A percentile compares a stretch with the other conserved stretches of the same genome.
Conservation (phyloP, 805 yeast species). For the Saitoella complicata region DNA sequence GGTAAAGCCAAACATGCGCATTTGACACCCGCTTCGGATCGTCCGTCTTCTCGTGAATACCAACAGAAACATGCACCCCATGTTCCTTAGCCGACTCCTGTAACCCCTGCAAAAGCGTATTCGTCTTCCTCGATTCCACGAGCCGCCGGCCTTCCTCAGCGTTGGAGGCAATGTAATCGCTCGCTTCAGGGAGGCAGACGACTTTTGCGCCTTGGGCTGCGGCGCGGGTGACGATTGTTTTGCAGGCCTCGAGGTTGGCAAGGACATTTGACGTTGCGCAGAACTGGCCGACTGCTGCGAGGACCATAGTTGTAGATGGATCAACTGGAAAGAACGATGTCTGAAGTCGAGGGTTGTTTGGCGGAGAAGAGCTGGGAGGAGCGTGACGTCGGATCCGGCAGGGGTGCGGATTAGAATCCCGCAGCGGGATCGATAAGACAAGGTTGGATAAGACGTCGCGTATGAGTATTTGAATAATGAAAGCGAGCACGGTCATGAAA, state of each 20-base stretch:
- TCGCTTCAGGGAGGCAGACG: constrained; percentile 81
- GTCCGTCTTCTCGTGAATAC: constrained; percentile 67
- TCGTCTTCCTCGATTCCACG: constrained; percentile 30
- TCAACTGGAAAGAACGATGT: neutral
- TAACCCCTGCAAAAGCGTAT: constrained; percentile 30
- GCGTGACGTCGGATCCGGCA: too few species aligned
- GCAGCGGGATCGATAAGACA: too few species aligned
- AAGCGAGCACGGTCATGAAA: too few species aligned
- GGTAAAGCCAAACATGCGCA: constrained; percentile 53
- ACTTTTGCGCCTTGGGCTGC: constrained; percentile 43
- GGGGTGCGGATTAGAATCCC: too few species aligned
- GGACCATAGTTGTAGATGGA: constrained; percentile 28
- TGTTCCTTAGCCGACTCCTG: constrained; percentile 31
- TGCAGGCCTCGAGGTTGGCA: constrained; percentile 44
- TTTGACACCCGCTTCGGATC: constrained; percentile 22
- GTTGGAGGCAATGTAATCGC: constrained; percentile 67
- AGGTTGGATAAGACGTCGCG: too few species aligned
- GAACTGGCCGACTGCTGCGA: constrained; percentile 74
- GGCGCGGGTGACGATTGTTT: constrained; percentile 47
- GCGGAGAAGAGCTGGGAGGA: too few species aligned
- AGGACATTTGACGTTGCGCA: constrained; percentile 51
- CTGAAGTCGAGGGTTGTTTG: too few species aligned
- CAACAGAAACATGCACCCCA: constrained; percentile 49
- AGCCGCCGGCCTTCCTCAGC: constrained; percentile 47
- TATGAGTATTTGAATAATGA: too few species aligned